Evolutionary conservation across 75 land plant genomes (phyloP).

Genomic region (Selaginella tamariscina): DNA sequence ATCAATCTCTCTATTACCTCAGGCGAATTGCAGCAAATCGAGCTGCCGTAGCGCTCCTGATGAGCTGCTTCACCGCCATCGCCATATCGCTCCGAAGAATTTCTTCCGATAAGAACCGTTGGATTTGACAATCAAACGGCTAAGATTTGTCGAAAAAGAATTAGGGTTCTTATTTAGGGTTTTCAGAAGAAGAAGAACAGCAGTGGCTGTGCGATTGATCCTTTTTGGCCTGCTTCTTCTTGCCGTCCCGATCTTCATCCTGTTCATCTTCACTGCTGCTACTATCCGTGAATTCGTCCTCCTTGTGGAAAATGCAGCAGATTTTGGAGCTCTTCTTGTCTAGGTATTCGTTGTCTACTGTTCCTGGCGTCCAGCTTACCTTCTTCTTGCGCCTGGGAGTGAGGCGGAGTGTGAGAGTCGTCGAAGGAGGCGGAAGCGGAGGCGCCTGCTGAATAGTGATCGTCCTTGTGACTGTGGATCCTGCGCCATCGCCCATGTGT

Average conservation of each 20-base stretch:
- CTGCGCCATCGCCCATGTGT: background rate
- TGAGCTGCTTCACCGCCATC: background rate
- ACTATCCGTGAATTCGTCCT: slow-evolving; percentile 67
- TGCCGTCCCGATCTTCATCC: slow-evolving; percentile 6
- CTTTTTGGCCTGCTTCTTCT: background rate
- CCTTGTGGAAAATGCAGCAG: slow-evolving; percentile 88
- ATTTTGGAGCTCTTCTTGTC: slow-evolving; percentile 76
- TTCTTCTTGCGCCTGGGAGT: slow-evolving; percentile 57
- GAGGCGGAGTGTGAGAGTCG: slow-evolving; percentile 37
- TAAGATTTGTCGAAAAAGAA: background rate
- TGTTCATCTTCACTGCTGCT: slow-evolving; percentile 56
- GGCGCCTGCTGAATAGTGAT: background rate
- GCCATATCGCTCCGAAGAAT: background rate
- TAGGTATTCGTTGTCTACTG: slow-evolving; percentile 77
- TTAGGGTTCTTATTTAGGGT: background rate
- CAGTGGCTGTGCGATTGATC: background rate
- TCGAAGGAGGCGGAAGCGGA: slow-evolving; percentile 12
- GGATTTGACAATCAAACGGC: background rate
- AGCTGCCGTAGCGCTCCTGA: background rate
- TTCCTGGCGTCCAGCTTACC: slow-evolving; percentile 77
- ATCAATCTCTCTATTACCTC: background rate
- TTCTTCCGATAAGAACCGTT: background rate
- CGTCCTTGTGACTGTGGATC: background rate
- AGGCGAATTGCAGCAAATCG: background rate
- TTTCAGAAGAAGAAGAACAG: background rate